phyloP scores from a whole-genome alignment of 805 yeast species.

The Tetrapisispora phaffii region DNA sequence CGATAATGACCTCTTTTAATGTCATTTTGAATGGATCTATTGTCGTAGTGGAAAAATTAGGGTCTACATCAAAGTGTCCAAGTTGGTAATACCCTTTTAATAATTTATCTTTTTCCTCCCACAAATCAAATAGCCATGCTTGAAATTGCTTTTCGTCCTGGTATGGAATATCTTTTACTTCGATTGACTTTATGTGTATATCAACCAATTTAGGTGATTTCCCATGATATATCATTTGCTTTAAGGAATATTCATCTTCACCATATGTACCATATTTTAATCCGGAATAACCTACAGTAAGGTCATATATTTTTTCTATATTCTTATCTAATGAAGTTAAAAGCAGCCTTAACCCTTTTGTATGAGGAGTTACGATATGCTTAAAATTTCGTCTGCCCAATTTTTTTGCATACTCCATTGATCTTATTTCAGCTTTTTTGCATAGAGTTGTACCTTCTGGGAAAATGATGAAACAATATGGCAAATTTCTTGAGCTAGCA shows the following conservation, averaged over 20 bases:
- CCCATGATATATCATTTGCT: conserved; percentile 55
- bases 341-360: conserved; percentile 64
- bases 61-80: conserved; percentile 38
- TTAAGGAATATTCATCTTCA: conserved; percentile 63
- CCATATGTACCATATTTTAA: conserved; percentile 55
- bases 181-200: conserved; percentile 52
- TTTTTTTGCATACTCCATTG: conserved; percentile 50
- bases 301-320: conserved; percentile 58
- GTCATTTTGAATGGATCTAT: conserved; percentile 2
- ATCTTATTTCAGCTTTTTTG: conserved; percentile 46
- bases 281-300: conserved; percentile 77
- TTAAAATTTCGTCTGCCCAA: conserved; percentile 39
- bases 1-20: neutral
- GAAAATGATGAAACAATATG: conserved; percentile 64
- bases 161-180: conserved; percentile 54
- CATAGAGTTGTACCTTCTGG: conserved; percentile 94
- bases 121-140: conserved; percentile 61
- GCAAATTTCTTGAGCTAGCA: conserved; percentile 30
- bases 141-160: conserved; percentile 46
- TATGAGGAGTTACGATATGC: conserved; percentile 72
- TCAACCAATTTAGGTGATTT: conserved; percentile 58
- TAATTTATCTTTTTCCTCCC: conserved; percentile 70
- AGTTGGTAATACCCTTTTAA: conserved; percentile 52
- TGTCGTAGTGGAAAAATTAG: neutral
- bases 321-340: conserved; percentile 46